Conservation (phyloP, 495 filamentous ascomycete genomes). For the Pyrenopolyporus hunteri region DNA sequence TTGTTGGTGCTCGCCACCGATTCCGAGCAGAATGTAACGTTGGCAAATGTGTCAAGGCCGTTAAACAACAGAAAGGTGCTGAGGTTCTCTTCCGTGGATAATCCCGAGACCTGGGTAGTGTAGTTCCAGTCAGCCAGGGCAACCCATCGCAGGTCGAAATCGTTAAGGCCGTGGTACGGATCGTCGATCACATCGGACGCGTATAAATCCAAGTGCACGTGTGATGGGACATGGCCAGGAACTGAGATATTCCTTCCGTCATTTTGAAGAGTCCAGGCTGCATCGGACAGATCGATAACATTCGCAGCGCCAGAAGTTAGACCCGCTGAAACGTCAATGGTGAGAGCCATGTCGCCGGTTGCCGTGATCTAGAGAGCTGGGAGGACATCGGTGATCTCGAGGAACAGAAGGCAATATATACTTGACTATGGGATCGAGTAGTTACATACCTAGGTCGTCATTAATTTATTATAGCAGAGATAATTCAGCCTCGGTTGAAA, state of each 20-base stretch:
- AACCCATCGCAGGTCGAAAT: slow-evolving; percentile 68
- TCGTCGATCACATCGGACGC: slow-evolving; percentile 60
- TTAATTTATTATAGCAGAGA: too few species aligned
- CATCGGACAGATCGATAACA: slow-evolving; percentile 58
- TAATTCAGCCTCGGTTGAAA: too few species aligned
- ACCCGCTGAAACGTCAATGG: slow-evolving; percentile 5
- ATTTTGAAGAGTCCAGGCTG: slow-evolving; percentile 63
- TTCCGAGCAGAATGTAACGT: slow-evolving; percentile 64
- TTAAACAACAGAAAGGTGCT: slow-evolving; percentile 65
- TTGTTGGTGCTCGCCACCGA: slow-evolving; percentile 70
- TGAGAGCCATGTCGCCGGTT: slow-evolving; percentile 9
- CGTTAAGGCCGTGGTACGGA: slow-evolving; percentile 64
- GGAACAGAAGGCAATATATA: neutral
- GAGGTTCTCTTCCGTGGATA: slow-evolving; percentile 47
- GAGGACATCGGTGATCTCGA: neutral
- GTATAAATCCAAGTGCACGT: slow-evolving; percentile 66
- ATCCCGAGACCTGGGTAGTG: slow-evolving; percentile 52
- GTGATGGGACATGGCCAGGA: slow-evolving; percentile 65
- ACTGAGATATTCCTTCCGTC: slow-evolving; percentile 59
- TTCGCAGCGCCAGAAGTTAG: slow-evolving; percentile 30
- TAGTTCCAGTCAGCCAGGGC: slow-evolving; percentile 68
- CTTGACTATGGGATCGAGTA: too few species aligned
- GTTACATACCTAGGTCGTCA: neutral
- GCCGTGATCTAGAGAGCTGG: neutral
- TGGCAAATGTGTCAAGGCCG: slow-evolving; percentile 70